Percentiles rank a stretch among this genome's conserved stretches.
Evolutionary conservation across 2,329 filamentous ascomycete species (phyloP).

Genomic region (Beauveria varroae): DNA sequence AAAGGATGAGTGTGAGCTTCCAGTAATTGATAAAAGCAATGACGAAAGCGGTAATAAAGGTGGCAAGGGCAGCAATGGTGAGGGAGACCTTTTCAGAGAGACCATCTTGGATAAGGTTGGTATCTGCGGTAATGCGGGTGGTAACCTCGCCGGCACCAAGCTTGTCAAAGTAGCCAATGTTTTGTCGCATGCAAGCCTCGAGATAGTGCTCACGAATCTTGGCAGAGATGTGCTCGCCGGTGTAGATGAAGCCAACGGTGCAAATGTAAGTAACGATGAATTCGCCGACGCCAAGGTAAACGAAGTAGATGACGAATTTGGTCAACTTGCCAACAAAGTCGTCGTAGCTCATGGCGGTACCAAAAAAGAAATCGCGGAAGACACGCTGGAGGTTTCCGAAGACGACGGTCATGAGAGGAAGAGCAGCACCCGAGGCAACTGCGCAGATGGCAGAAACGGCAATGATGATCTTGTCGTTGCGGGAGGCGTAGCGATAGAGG

Average conservation of each 20-base stretch:
- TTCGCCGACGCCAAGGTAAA: conserved; percentile 76
- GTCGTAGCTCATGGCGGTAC: conserved; percentile 34
- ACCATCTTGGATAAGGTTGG: conserved; percentile 86
- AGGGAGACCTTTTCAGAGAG: conserved; percentile 85
- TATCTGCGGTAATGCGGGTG: conserved; percentile 88
- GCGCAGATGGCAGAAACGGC: conserved; percentile 53
- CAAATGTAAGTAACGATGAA: conserved; percentile 71
- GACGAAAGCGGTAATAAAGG: conserved; percentile 81
- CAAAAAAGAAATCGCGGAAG: conserved; percentile 58
- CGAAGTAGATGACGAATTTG: conserved; percentile 68
- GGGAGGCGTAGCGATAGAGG: conserved; percentile 64
- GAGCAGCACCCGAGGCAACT: conserved; percentile 64
- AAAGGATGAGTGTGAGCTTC: conserved; percentile 85
- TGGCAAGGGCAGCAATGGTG: conserved; percentile 67
- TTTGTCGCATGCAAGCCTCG: conserved; percentile 74
- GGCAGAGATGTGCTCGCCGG: conserved; percentile 68
- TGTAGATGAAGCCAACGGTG: conserved; percentile 86
- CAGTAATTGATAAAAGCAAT: conserved; percentile 89
- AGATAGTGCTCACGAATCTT: conserved; percentile 81
- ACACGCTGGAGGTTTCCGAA: conserved; percentile 69
- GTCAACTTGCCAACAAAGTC: conserved; percentile 54
- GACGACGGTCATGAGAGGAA: conserved; percentile 74
- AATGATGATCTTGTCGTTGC: conserved; percentile 57
- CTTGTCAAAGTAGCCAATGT: conserved; percentile 90
- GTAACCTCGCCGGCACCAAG: conserved; percentile 89